Conservation (phyloP, 495 filamentous ascomycete genomes). For the Penicillium salamii region DNA sequence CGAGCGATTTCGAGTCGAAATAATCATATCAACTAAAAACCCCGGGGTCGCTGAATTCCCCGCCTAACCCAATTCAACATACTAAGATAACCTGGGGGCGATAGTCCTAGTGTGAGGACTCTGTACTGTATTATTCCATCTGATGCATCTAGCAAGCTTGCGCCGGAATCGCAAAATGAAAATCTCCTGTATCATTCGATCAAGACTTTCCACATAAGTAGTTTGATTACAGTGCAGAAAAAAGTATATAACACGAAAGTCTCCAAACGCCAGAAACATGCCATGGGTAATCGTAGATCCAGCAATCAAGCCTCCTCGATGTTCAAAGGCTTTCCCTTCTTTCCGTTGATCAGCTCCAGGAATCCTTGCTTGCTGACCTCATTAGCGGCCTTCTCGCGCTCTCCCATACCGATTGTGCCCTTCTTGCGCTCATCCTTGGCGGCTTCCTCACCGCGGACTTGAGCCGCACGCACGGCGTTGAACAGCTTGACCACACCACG, state of each 20-base stretch:
- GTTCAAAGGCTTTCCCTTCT: slow-evolving; percentile 49
- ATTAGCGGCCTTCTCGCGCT: slow-evolving; percentile 77
- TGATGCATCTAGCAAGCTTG: slow-evolving; percentile 13
- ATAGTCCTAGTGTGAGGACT: slow-evolving; percentile 16
- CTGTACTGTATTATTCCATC: slow-evolving; percentile 26
- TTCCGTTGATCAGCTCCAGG: slow-evolving; percentile 75
- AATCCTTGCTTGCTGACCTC: slow-evolving; percentile 98
- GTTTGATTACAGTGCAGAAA: slow-evolving; percentile 18
- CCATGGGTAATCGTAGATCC: slow-evolving; percentile 27
- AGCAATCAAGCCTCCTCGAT: slow-evolving; percentile 46
- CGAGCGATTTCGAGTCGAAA: slow-evolving; percentile 74
- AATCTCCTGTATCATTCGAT: slow-evolving; percentile 29
- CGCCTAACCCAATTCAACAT: neutral
- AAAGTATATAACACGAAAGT: slow-evolving; percentile 17
- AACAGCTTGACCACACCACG: slow-evolving; percentile 92
- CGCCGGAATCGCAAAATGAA: slow-evolving; percentile 23
- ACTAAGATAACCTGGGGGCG: neutral
- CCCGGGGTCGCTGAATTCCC: neutral
- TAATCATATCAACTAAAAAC: slow-evolving; percentile 9
- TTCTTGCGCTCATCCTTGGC: slow-evolving; percentile 63
- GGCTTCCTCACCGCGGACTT: slow-evolving; percentile 78
- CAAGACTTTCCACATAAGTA: slow-evolving; percentile 22
- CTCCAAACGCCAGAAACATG: slow-evolving; percentile 41
- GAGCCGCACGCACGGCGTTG: slow-evolving; percentile 89
- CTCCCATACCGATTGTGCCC: slow-evolving; percentile 69